These are phyloP conservation scores for Vitis hybrid DNA, from an alignment of 177 flowering plant species.

Conservation along the genomic window DNA sequence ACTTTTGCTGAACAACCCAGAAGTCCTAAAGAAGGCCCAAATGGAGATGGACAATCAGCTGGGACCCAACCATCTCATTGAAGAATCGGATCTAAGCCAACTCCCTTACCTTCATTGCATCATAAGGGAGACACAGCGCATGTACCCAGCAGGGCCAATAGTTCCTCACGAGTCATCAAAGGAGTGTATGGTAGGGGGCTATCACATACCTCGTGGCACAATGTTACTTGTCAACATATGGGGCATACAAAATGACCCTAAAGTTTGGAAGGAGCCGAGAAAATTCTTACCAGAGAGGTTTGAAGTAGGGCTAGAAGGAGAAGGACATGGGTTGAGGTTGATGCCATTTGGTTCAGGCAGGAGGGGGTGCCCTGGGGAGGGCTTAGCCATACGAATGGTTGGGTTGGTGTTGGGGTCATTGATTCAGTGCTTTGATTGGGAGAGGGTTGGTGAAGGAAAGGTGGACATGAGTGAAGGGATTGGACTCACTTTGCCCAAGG, in stretches of 20 bases:
- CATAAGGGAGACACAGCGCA: slow-evolving; percentile 18
- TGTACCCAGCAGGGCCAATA: slow-evolving; percentile 20
- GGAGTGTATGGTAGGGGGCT: slow-evolving; percentile 14
- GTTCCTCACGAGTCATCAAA: slow-evolving; percentile 22
- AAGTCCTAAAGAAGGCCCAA: neutral
- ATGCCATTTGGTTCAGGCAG: slow-evolving; percentile 24
- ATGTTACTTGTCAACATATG: slow-evolving; percentile 20
- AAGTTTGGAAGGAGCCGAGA: slow-evolving; percentile 12
- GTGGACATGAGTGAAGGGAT: slow-evolving; percentile 25
- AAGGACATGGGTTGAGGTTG: slow-evolving; percentile 1
- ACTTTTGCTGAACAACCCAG: slow-evolving; percentile 13
- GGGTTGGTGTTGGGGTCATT: too few relatives aligned
- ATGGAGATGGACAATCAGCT: slow-evolving; percentile 3
- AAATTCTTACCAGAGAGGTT: slow-evolving; percentile 26
- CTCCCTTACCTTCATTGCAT: slow-evolving; percentile 14
- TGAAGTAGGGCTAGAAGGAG: neutral
- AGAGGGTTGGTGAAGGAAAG: slow-evolving; percentile 17
- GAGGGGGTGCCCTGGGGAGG: neutral
- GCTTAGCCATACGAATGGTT: too few relatives aligned
- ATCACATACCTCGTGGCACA: slow-evolving; percentile 12
- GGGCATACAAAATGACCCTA: slow-evolving; percentile 9
- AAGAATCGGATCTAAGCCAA: slow-evolving; percentile 8
- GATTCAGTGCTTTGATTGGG: slow-evolving; percentile 23
- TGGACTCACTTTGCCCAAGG: slow-evolving; percentile 6
- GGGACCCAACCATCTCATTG: neutral